These are phyloP conservation scores for Elsinoe perseae DNA, from an alignment of 2,329 filamentous ascomycete species.

Conservation along the genomic window DNA sequence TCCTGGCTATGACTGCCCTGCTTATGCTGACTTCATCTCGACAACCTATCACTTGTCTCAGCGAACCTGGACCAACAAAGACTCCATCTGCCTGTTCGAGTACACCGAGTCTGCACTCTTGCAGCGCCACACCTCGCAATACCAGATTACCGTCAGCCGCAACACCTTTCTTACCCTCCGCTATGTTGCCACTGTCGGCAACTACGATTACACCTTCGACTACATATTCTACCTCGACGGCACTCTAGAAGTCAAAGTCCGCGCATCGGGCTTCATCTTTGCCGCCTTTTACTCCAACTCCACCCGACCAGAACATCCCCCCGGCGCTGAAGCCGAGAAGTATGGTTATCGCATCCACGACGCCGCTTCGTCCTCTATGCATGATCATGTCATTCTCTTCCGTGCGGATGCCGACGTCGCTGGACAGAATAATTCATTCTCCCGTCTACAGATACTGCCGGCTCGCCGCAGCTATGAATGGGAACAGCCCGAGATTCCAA, in stretches of 20 bases:
- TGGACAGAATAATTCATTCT: slow-evolving; percentile 32
- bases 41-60: slow-evolving; percentile 37
- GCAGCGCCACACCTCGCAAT: slow-evolving; percentile 40
- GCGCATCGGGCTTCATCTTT: slow-evolving; percentile 50
- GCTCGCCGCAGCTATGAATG: slow-evolving; percentile 26
- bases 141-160: slow-evolving; percentile 40
- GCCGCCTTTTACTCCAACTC: slow-evolving; percentile 41
- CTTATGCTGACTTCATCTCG: slow-evolving; percentile 46
- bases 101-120: slow-evolving; percentile 44
- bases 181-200: slow-evolving; percentile 45
- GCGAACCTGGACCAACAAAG: slow-evolving; percentile 37
- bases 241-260: slow-evolving; percentile 44
- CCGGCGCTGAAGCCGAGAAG: slow-evolving; percentile 27
- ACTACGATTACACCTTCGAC: slow-evolving; percentile 48
- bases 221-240: slow-evolving; percentile 49
- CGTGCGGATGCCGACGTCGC: slow-evolving; percentile 36
- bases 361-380: slow-evolving; percentile 31
- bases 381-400: slow-evolving; percentile 37
- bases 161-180: slow-evolving; percentile 40
- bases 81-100: slow-evolving; percentile 52
- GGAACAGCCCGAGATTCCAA: slow-evolving; percentile 25
- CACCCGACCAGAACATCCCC: slow-evolving; percentile 22
- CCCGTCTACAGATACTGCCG: slow-evolving; percentile 26
- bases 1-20: slow-evolving; percentile 48
- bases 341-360: slow-evolving; percentile 36